These are phyloP conservation scores for Turnera subulata DNA, from an alignment of 345 rosid species.

Conservation along the genomic window DNA sequence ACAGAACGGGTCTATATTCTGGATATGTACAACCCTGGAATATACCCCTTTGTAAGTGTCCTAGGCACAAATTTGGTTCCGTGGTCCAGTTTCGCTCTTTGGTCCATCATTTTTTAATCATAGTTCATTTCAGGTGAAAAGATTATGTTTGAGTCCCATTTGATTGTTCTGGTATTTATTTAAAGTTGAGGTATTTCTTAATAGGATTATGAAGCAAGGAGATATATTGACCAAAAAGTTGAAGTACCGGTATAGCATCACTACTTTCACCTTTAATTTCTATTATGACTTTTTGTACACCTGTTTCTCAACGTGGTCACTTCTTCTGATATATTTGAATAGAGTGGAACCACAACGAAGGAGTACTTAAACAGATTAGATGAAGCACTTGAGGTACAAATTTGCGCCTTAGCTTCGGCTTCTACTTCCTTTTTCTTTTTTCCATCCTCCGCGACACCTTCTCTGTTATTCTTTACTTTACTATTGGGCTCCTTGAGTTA, in stretches of 20 bases:
- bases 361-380: conserved; percentile 71
- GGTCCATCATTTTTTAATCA: background rate
- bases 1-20: conserved; percentile 78
- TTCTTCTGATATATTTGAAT: conserved; percentile 15
- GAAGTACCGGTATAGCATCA: conserved; percentile 59
- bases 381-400: conserved; percentile 77
- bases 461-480: background rate
- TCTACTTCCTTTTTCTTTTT: no score
- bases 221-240: conserved; percentile 70
- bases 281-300: conserved; percentile 8
- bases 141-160: conserved; percentile 7
- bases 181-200: background rate
- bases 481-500: background rate
- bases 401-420: conserved; percentile 7
- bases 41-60: conserved; percentile 79
- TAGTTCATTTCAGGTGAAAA: background rate
- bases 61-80: conserved; percentile 9
- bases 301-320: background rate
- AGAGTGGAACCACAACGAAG: conserved; percentile 80
- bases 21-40: conserved; percentile 86
- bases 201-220: conserved; percentile 75
- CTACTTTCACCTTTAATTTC: conserved; percentile 7
- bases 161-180: background rate
- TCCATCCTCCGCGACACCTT: no score
- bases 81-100: conserved; percentile 1